These are phyloP conservation scores for Globisporangium solare DNA, from an alignment of 352 stramenopile species.

Conservation along the genomic window DNA sequence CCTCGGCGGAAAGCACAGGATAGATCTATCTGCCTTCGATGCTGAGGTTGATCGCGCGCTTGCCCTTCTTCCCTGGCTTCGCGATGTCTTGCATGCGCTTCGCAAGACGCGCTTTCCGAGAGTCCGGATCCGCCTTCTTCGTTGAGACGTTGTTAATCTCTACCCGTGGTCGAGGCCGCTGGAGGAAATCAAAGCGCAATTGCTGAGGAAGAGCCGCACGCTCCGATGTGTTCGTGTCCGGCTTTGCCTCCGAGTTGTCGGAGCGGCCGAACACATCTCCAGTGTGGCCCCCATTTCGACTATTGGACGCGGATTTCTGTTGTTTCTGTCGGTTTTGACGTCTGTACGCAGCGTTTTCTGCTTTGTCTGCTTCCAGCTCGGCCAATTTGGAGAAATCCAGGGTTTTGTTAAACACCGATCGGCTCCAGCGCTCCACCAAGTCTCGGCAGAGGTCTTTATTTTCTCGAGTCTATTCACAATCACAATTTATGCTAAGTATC, in stretches of 20 bases:
- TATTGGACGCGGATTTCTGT: conserved; percentile 31
- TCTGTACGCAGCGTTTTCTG: conserved; percentile 68
- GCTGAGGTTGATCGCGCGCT: conserved; percentile 68
- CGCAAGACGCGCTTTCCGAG: conserved; percentile 72
- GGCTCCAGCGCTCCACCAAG: conserved; percentile 84
- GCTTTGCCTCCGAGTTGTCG: conserved; percentile 29
- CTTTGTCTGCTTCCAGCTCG: conserved; percentile 83
- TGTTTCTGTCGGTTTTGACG: conserved; percentile 42
- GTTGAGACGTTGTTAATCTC: conserved; percentile 52
- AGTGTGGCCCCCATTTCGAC: conserved; percentile 21
- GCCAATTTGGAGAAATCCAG: conserved; percentile 84
- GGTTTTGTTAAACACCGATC: conserved; percentile 87
- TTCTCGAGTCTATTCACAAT: conserved; percentile 48
- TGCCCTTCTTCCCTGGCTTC: conserved; percentile 68
- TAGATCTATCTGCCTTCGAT: conserved; percentile 77
- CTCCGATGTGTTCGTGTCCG: conserved; percentile 41
- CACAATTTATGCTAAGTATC: too few species aligned
- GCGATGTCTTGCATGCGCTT: conserved; percentile 88
- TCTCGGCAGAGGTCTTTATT: conserved; percentile 86
- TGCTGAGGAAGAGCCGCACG: conserved; percentile 68
- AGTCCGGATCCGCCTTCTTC: conserved; percentile 71
- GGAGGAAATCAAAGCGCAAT: conserved; percentile 79
- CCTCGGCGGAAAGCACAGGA: neutral
- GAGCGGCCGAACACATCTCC: conserved; percentile 48
- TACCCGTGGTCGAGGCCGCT: conserved; percentile 79